A percentile compares a stretch with the other conserved stretches of the same genome.
phyloP scores from a whole-genome alignment of 192 early-diverging fungal species.

The Coemansia sp. region DNA sequence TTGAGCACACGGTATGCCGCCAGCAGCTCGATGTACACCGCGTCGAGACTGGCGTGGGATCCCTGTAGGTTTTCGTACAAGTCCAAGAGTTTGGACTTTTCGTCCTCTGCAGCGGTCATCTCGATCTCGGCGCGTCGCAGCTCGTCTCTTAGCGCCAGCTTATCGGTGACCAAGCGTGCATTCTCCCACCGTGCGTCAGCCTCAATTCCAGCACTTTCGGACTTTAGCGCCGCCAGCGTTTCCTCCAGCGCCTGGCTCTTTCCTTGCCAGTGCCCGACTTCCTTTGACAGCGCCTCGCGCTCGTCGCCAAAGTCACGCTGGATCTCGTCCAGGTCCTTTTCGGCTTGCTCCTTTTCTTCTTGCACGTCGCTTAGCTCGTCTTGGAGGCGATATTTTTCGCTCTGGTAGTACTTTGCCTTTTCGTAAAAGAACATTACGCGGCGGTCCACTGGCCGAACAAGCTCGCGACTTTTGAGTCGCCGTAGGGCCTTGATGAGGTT shows the following conservation, averaged over 20 bases:
- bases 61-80: conserved; percentile 35
- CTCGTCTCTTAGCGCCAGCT: conserved; percentile 45
- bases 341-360: conserved; percentile 41
- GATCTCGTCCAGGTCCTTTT: conserved; percentile 50
- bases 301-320: conserved; percentile 49
- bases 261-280: conserved; percentile 47
- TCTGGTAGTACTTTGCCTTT: conserved; percentile 54
- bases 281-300: conserved; percentile 34
- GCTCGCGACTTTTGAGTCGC: conserved; percentile 44
- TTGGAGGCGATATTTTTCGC: conserved; percentile 49
- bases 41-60: conserved; percentile 31
- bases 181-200: conserved; percentile 46
- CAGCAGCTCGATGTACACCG: conserved; percentile 37
- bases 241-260: conserved; percentile 36
- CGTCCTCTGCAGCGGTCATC: conserved; percentile 38
- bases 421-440: conserved; percentile 51
- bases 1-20: conserved; percentile 38
- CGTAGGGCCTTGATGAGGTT: conserved; percentile 33
- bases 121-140: conserved; percentile 47
- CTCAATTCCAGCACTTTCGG: conserved; percentile 31
- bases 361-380: conserved; percentile 32
- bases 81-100: conserved; percentile 31
- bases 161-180: conserved; percentile 45
- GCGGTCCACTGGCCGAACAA: conserved; percentile 33
- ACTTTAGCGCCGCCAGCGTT: conserved; percentile 18